A percentile compares a stretch with the other conserved stretches of the same genome.
Evolutionary conservation across 495 filamentous ascomycete genomes (phyloP).

Genomic region (Penicillium egyptiacum): DNA sequence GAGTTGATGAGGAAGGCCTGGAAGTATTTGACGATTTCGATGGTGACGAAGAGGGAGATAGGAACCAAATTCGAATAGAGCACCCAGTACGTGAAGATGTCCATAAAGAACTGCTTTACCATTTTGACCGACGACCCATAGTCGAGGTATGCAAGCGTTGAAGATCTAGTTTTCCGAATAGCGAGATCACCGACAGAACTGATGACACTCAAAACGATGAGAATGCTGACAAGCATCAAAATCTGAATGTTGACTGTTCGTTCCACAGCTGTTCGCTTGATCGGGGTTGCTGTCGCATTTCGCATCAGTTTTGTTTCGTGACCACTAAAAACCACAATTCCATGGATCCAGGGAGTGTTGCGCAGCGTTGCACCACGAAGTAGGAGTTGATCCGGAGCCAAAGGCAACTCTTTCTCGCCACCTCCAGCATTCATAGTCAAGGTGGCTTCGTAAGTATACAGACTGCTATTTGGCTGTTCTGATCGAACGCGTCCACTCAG

Average conservation of each 20-base stretch:
- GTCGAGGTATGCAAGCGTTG: conserved; percentile 69
- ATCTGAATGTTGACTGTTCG: conserved; percentile 91
- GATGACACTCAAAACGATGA: conserved; percentile 80
- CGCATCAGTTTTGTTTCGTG: conserved; percentile 99
- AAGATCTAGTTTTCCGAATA: conserved; percentile 58
- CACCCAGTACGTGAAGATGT: conserved; percentile 98
- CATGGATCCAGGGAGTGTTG: conserved; percentile 98
- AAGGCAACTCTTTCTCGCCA: conserved; percentile 88
- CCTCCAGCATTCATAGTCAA: conserved; percentile 90
- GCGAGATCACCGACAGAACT: conserved; percentile 90
- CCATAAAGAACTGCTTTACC: conserved; percentile 83
- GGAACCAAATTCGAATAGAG: conserved; percentile 97
- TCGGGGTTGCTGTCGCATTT: conserved; percentile 95
- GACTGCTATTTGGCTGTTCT: conserved; percentile 96
- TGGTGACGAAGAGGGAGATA: conserved; percentile 95
- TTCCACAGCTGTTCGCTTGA: conserved; percentile 96
- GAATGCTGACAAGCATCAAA: conserved; percentile 80
- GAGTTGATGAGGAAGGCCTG: conserved; percentile 96
- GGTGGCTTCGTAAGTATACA: conserved; percentile 98
- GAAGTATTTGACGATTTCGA: conserved; percentile 97
- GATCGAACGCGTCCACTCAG: conserved; percentile 84
- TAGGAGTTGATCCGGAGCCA: conserved; percentile 81
- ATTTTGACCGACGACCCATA: conserved; percentile 56
- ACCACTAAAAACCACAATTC: conserved; percentile 94
- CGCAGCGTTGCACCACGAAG: conserved; percentile 91